These are phyloP conservation scores for Capsella rubella DNA, from an alignment of 441 rosid species.

Conservation along the genomic window DNA sequence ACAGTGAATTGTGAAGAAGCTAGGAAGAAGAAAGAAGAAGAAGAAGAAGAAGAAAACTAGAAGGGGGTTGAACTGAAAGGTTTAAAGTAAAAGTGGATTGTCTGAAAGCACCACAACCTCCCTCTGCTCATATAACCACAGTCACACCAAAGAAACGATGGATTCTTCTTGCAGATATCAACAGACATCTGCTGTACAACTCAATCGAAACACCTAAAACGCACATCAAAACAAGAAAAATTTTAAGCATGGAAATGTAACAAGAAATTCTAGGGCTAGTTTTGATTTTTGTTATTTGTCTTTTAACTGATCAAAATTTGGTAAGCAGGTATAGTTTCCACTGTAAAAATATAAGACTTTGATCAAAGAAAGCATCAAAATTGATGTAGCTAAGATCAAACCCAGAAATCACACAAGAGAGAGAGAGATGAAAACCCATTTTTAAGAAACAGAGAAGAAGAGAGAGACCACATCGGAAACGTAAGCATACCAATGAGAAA, in stretches of 20 bases:
- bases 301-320: background rate
- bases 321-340: constrained; percentile 12
- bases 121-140: constrained; percentile 71
- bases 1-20: constrained; percentile 19
- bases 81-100: constrained; percentile 55
- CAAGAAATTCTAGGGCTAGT: constrained; percentile 27
- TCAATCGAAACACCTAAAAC: constrained; percentile 4
- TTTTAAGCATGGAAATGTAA: constrained; percentile 8
- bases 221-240: background rate
- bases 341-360: background rate
- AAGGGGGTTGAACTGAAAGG: background rate
- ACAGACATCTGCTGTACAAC: constrained; percentile 70
- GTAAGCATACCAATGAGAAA: background rate
- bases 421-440: constrained; percentile 15
- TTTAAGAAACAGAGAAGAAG: constrained; percentile 4
- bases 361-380: background rate
- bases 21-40: constrained; percentile 35
- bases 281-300: constrained; percentile 10
- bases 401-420: background rate
- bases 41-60: background rate
- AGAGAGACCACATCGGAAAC: constrained; percentile 18
- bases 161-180: constrained; percentile 56
- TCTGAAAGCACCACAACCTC: constrained; percentile 69
- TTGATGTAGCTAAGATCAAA: background rate
- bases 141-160: constrained; percentile 54